Base-by-base conservation (phyloP, 225 moss, liverwort and hornwort species). In the Climacium dendroides region DNA sequence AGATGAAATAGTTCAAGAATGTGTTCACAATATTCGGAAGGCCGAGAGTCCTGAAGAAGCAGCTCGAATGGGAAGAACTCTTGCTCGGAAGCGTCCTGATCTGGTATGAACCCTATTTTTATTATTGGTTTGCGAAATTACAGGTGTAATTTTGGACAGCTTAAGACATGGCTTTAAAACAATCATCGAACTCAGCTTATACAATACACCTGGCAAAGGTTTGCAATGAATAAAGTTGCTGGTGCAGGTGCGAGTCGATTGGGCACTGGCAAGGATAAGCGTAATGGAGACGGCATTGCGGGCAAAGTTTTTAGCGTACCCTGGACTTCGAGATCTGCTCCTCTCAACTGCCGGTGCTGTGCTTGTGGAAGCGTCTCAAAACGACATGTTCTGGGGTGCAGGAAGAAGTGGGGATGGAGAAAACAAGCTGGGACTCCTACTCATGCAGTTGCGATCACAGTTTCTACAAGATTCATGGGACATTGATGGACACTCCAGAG, bases 11-110 rank as follows among this genome's bases (percentile, higher is more conserved):
- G 97, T 92, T 58, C 90, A 90, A 85, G 93, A 91, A n/a, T 93
- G 90, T 78, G 85, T 94, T 50, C 73, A 85, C 54, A 91, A 91
- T 61, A 97, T 98, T 86, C 91, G 91, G 79, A 78, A 81, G 47
- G 95, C 95, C 65, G 84, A 90, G 62, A 93, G 95, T 85, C 97
- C 97, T n/a, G 97, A 98, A 88, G 97, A 97, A 92, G 98, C 97
- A 88, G 96, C 98, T 45, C 91, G 95, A 78, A 74, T 97, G 83
- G 97, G 97, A n/a, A 95, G 96, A 85, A 90, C 90, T 62, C 90
- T 97, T 84, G 91, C 92, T 77, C 95, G 95, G 74, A 94, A 95
- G 82, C 92, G 95, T 85, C 97, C 97, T 72, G 95, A 95, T 89
- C 88, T 97, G 94, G 97, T 98, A 91, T 87, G 81, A 66, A 35